Base-by-base conservation (phyloP, 495 filamentous ascomycete genomes). In the Lepidopterella palustris region DNA sequence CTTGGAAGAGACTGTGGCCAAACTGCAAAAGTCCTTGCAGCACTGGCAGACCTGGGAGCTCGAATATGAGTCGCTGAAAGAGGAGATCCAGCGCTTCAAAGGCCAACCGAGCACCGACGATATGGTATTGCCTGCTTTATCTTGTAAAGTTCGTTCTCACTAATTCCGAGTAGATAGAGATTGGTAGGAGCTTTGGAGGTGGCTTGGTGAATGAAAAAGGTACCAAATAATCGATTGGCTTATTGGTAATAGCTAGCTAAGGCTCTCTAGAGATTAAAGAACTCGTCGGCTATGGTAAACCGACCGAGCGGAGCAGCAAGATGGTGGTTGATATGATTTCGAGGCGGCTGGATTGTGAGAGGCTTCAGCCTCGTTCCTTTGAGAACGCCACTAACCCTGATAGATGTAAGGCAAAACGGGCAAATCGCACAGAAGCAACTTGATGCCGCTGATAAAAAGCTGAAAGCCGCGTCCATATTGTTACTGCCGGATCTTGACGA, bases 11-110 rank as follows among this genome's bases (percentile, higher is more conserved):
- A 89, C 87, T 62, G 81, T 95, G 25, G 74, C 76, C 24, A 83
- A 90, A 65, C 84, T 97, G 9, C 80, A 81, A 21, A 80, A 87
- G 63, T 85, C 90, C 2, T 80, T 97, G 20, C 82, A 81, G 45
- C 84, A 92, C 73, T 97, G 92, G 93, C 86, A 89, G 66, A 84
- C 82, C 53, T 93, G 85, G 83, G 92, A 95, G 66, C 79, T 86
- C 15, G 95, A 97, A 64, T 98, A 97, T 71, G 89, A 95, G 62
- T 84, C 82, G 11, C 76, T 97, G 58, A 90, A 86, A 65, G 88
- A 93, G 57, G 88, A 90, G 63, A 80, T 98, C 27, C 65, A 75
- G 45, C 71, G 66, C 3, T 68, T 89, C 29, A 67, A 77, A n/a
- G 72, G 78, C 5, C 71, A 81, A 26, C 73, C 81, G 11, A 73